Evolutionary conservation across 2,329 filamentous ascomycete species (phyloP), one percentile per base, ranked within the genome.

Genomic region (Rosellinia necatrix): DNA sequence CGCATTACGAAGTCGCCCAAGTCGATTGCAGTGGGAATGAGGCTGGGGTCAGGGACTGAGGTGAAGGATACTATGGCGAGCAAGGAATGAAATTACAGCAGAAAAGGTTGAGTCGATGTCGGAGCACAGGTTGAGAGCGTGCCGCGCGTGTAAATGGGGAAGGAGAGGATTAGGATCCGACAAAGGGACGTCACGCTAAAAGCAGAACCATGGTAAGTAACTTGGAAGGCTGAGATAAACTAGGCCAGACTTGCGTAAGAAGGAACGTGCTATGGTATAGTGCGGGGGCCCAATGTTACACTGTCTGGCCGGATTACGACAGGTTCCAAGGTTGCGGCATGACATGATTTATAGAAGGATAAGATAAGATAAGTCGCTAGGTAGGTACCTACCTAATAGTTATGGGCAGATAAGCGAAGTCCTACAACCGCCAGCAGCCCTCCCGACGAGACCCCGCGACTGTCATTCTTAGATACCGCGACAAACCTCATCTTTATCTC

Each of bases 1-100:
- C 63, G 61, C 66, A 70, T 69, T 51, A 64, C 58, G 63, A 53
- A 57, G 65, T 49, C 55, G 50, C 48, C 12, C 19, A 53, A 29
- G 42, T 51, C 58, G 40, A 47, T 29, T 50, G 29, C 6, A 50
- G 32, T 40, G 38, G 35, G 25, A 27, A 32, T 29, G n/a, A 37
- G 35, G 19, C 15, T n/a, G 1, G 32, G 49, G 24, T 38, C 29
- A 24, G 6, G 30, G 25, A 30, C 3, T 8, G 29, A 30, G 38
- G 2, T 3, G 34, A 37, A 15, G 21, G 10, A 37, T 22, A 19
- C 7, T 48, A 9, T 49, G 32, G 34, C 21, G 24, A 30, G 30
- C n/a, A 25, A 51, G 24, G 4, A 13, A 38, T 29, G 25, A n/a
- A 38, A 34, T 19, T 10, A 5, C 35, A 25, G 38, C 21, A 42